These are phyloP conservation scores for Aphanocladium album DNA, from an alignment of 2,329 filamentous ascomycete species.

Conservation along the genomic window DNA sequence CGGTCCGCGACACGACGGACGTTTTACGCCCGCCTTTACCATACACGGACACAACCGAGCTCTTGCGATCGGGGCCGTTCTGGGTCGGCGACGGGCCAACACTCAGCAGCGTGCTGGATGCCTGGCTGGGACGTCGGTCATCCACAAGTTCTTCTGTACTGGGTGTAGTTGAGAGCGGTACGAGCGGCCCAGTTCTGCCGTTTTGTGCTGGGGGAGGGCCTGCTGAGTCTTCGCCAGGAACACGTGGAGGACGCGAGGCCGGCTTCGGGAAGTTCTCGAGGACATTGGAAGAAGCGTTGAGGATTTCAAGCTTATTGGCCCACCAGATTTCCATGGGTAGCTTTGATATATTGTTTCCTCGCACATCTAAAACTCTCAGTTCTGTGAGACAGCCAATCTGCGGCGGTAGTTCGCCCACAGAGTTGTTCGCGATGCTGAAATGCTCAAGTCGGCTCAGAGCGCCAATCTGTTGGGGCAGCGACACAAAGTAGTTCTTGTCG, in stretches of 20 bases:
- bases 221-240: constrained; percentile 45
- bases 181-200: constrained; percentile 36
- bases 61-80: constrained; percentile 62
- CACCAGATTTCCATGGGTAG: constrained; percentile 95
- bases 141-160: constrained; percentile 74
- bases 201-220: constrained; percentile 31
- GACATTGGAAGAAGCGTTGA: constrained; percentile 95
- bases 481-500: constrained; percentile 94
- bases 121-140: constrained; percentile 74
- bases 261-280: constrained; percentile 88
- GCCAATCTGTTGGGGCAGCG: constrained; percentile 79
- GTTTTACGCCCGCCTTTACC: constrained; percentile 78
- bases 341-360: constrained; percentile 87
- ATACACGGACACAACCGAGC: constrained; percentile 76
- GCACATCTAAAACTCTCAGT: constrained; percentile 77
- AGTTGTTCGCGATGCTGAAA: constrained; percentile 91
- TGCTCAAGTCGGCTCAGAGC: constrained; percentile 78
- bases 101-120: constrained; percentile 70
- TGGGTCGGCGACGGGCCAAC: constrained; percentile 64
- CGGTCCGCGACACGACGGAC: constrained; percentile 68
- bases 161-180: constrained; percentile 53
- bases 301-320: constrained; percentile 79
- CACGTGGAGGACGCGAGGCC: constrained; percentile 61
- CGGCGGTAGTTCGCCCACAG: constrained; percentile 73
- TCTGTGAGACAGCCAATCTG: constrained; percentile 87